These are phyloP conservation scores for Cryptosporidium parvum DNA, from an alignment of 169 alveolate genomes.

Conservation along the genomic window DNA sequence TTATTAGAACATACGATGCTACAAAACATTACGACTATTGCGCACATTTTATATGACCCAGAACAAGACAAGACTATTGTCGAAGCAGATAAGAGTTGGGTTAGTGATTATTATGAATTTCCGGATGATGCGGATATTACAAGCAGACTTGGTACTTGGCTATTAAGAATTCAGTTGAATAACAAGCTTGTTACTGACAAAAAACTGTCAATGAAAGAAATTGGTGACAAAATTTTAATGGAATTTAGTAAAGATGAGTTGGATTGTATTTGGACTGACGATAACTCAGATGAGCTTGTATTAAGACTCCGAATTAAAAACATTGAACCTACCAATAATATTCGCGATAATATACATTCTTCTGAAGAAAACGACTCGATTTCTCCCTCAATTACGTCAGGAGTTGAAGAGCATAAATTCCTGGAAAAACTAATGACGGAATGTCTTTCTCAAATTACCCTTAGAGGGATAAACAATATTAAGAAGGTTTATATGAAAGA, in stretches of 20 bases:
- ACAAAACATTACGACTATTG: constrained; percentile 90
- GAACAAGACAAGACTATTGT: constrained; percentile 94
- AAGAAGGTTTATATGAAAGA: constrained; percentile 97
- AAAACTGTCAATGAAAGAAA: constrained; percentile 94
- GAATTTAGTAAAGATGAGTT: constrained; percentile 91
- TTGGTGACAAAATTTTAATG: constrained; percentile 90
- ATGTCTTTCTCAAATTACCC: constrained; percentile 85
- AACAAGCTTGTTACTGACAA: constrained; percentile 95
- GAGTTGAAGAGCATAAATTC: constrained; percentile 90
- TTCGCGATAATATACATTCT: constrained; percentile 15
- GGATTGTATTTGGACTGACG: constrained; percentile 96
- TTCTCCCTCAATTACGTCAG: constrained; percentile 65
- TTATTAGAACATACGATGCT: constrained; percentile 95
- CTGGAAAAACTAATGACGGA: constrained; percentile 88
- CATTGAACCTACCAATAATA: constrained; percentile 64
- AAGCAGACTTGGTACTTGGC: constrained; percentile 91
- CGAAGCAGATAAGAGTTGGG: constrained; percentile 93
- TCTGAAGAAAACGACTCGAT: constrained; percentile 48
- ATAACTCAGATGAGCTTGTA: constrained; percentile 95
- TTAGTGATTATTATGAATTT: constrained; percentile 94
- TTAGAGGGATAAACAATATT: constrained; percentile 90
- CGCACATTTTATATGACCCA: constrained; percentile 97
- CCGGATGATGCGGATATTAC: constrained; percentile 90
- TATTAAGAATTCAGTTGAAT: constrained; percentile 94
- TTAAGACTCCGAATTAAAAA: constrained; percentile 93